Evolutionary conservation across 2,329 filamentous ascomycete genomes (phyloP).

Genomic region (Botrytis sinoallii): DNA sequence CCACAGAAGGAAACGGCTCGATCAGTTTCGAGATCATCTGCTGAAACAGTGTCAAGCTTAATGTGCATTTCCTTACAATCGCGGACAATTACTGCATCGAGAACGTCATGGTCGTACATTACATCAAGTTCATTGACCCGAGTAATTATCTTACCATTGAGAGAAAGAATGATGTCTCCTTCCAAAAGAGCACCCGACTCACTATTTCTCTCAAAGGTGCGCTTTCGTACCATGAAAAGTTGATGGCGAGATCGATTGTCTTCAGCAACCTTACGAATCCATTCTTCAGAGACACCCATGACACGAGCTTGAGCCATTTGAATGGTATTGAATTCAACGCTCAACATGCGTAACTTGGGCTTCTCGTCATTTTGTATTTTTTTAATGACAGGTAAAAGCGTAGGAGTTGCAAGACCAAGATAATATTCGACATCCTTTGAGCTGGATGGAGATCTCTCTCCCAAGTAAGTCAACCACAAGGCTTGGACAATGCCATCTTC

Average conservation of each 20-base stretch:
- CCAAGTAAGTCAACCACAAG: constrained; percentile 94
- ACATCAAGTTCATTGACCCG: constrained; percentile 89
- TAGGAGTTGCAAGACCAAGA: constrained; percentile 84
- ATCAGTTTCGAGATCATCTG: constrained; percentile 87
- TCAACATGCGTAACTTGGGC: constrained; percentile 84
- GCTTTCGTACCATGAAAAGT: constrained; percentile 97
- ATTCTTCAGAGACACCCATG: constrained; percentile 94
- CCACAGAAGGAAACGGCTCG: constrained; percentile 93
- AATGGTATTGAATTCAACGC: constrained; percentile 90
- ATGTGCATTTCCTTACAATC: constrained; percentile 76
- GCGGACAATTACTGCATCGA: constrained; percentile 84
- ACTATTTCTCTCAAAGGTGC: constrained; percentile 64
- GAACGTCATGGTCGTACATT: constrained; percentile 85
- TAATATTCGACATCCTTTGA: constrained; percentile 96
- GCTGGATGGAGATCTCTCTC: constrained; percentile 74
- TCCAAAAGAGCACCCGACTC: constrained; percentile 71
- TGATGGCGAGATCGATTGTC: constrained; percentile 92
- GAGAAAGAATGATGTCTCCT: constrained; percentile 85
- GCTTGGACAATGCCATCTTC: constrained; percentile 92
- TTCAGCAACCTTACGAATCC: constrained; percentile 85
- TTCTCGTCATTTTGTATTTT: constrained; percentile 77
- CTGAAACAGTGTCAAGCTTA: constrained; percentile 78
- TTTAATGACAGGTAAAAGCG: constrained; percentile 81
- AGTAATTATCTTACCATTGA: constrained; percentile 91
- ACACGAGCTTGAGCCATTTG: constrained; percentile 96